Evolutionary conservation across 257 asterid species (phyloP), one percentile per base, ranked within the genome.

Genomic region (Gentiana straminea): DNA sequence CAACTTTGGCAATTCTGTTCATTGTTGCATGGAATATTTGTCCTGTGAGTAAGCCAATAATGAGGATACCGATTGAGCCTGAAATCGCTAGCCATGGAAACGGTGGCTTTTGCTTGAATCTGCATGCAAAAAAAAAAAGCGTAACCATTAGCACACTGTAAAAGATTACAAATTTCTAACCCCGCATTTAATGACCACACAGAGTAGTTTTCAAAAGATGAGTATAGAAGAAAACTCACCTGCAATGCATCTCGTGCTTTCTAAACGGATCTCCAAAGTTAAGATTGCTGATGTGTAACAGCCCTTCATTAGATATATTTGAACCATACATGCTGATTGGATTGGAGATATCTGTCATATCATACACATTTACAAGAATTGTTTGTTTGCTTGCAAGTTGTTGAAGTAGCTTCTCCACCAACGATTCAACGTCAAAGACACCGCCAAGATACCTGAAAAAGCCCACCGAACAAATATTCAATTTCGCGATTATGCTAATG

Each of bases 321-420:
- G 86, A 75, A 62, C 95, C 95, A 13, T 92, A 88, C 99, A 92
- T 92, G 78, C 97, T 88, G 71, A 92, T 92, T 51, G 82, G 89
- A 5, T 70, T 68, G 52, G 90, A 80, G 71, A 60, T 13, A 70
- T 92, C 74, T 44, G 91, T 85, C 3, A 83, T 88, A 55, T 92
- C 99, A 36, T 75, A 92, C 54, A 92, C 99, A 57, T 81, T 85
- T 56, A 92, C 99, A 5, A 88, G 86, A 75, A 88, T 88, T 35
- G 93, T 78, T 68, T 85, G 99, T 62, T 92, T 83, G 81, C 99
- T 85, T 15, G 99, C 97, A 69, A 92, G 97, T 76, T 92, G 99
- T 3, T 88, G 95, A 65, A 92, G 99, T 58, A 92, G 76, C 76
- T 92, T 92, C 78, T 92, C 99, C 24, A 92, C 97, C 37, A 92